Base-by-base conservation (phyloP, 345 rosid species). In the Citrus unshiu region DNA sequence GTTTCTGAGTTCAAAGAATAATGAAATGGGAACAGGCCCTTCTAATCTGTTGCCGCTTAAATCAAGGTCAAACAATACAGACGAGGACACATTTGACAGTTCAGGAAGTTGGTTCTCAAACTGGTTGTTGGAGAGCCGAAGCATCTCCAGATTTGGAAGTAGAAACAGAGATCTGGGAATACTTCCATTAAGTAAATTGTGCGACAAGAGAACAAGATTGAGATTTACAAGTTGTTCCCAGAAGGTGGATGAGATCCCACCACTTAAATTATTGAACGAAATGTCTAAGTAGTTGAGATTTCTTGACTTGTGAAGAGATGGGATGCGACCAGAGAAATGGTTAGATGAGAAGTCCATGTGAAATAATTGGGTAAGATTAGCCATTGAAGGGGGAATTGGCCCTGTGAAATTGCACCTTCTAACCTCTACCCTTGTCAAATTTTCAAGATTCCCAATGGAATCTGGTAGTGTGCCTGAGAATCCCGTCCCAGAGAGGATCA, bases 171-270 rank as follows among this genome's bases (percentile, higher is more conserved):
- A 74, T 1, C 69, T 21, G 1, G 83, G 89, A 1, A 91, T 84
- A 27, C 24, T 78, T 14, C 89, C 93, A 22, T 1, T 63, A 4
- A 89, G 73, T 0, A 12, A 37, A 56, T 91, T 91, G 3, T 30
- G 0, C 7, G 71, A 34, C 19, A 88, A 67, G 80, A 79, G 79
- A 22, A 89, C 5, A 37, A 43, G 0, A 3, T 43, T 82, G 54
- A 89, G 87, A n/a, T 74, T 77, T 19, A 3, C 30, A 68, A 88
- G 46, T 7, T 73, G n/a, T 80, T 40, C 75, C 89, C 79, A 89
- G 1, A 68, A 34, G 34, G 49, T 78, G 35, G 76, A 37, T 14
- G 84, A 30, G 8, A 84, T 85, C 27, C 14, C 63, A n/a, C 93
- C 88, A 2, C 68, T 51, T 2, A 91, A 30, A n/a, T 10, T 3